Conservation (phyloP, 2,329 filamentous ascomycete genomes). For the Pseudogymnoascus sp. region DNA sequence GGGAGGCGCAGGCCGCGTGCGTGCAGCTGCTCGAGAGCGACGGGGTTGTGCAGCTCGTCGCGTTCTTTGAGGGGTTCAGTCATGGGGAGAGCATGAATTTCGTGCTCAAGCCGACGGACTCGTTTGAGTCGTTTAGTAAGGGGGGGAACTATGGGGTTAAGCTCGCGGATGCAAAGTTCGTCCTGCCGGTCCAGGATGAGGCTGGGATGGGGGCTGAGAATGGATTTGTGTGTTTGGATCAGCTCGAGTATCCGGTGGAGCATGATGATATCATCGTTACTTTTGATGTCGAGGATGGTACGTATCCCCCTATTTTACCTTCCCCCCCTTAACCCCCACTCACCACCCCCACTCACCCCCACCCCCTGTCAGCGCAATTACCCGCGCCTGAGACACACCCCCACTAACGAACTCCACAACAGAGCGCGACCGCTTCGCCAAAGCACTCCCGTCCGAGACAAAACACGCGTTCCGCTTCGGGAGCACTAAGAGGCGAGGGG, state of each 20-base stretch:
- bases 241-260: constrained; percentile 76
- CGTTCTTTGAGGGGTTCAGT: constrained; percentile 81
- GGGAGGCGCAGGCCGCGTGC: constrained; percentile 73
- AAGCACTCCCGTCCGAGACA: constrained; percentile 6
- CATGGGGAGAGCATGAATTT: constrained; percentile 89
- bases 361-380: neutral
- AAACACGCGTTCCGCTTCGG: constrained; percentile 4
- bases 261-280: constrained; percentile 78
- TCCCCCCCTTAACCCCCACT: no score
- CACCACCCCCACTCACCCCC: neutral
- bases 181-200: constrained; percentile 50
- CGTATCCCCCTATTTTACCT: constrained; percentile 29
- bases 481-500: neutral
- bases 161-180: constrained; percentile 86
- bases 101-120: constrained; percentile 72
- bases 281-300: constrained; percentile 69
- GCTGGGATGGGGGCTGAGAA: constrained; percentile 43
- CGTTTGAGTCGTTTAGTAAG: constrained; percentile 61
- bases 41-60: constrained; percentile 67
- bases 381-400: neutral
- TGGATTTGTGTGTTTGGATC: constrained; percentile 71
- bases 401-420: neutral
- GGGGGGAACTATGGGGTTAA: constrained; percentile 63
- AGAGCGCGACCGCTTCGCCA: constrained; percentile 8
- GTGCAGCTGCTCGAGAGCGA: constrained; percentile 74